These are phyloP conservation scores for Lyophyllum shimeji DNA, from an alignment of 768 basidiomycete species.

Conservation along the genomic window DNA sequence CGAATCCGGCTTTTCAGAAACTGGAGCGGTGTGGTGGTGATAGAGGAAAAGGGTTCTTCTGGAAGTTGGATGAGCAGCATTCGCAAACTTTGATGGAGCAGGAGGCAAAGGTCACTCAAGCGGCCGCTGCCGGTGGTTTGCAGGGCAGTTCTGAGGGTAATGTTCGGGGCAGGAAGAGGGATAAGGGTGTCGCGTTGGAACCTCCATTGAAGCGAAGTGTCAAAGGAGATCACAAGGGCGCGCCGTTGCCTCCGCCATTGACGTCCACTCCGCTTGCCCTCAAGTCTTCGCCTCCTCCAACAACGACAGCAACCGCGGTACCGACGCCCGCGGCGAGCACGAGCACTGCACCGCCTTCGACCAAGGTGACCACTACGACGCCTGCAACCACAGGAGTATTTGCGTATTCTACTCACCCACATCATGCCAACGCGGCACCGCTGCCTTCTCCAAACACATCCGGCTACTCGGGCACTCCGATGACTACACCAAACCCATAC, in stretches of 20 bases:
- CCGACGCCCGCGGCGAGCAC: constrained; percentile 21
- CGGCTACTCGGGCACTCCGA: constrained; percentile 24
- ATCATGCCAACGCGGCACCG: constrained; percentile 22
- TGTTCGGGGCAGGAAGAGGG: constrained; percentile 53
- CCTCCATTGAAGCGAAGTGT: constrained; percentile 70
- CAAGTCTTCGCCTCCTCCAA: constrained; percentile 31
- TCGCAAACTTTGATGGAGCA: constrained; percentile 71
- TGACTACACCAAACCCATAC: constrained; percentile 37
- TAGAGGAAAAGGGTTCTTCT: constrained; percentile 90
- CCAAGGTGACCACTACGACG: constrained; percentile 21
- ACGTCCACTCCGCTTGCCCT: constrained; percentile 62
- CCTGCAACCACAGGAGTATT: constrained; percentile 41
- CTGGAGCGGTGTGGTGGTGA: constrained; percentile 82
- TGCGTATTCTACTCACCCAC: constrained; percentile 37
- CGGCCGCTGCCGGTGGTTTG: constrained; percentile 28
- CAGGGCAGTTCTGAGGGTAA: constrained; percentile 29
- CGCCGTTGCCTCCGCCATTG: constrained; percentile 64
- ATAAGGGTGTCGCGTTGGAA: constrained; percentile 51
- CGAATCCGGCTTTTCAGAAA: constrained; percentile 89
- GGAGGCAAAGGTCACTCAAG: constrained; percentile 51
- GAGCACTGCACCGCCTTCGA: constrained; percentile 19
- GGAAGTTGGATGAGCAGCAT: constrained; percentile 82
- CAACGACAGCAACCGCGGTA: constrained; percentile 21
- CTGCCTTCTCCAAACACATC: constrained; percentile 25
- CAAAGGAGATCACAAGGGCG: constrained; percentile 59